These are phyloP conservation scores for Schizochytrium sp. DNA, from an alignment of 108 stramenopile species.

Conservation along the genomic window DNA sequence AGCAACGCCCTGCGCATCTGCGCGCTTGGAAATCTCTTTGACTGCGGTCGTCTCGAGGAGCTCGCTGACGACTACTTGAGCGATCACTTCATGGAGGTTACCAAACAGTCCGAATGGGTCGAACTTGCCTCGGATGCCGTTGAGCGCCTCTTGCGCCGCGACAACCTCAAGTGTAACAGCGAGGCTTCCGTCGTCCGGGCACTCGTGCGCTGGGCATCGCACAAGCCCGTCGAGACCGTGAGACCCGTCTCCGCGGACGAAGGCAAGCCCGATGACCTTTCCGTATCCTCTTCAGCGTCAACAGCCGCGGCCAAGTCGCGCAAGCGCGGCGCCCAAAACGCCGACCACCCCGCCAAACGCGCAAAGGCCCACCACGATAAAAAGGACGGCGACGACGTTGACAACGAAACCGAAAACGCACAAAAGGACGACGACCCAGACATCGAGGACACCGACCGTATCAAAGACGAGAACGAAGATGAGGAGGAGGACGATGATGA, in stretches of 20 bases:
- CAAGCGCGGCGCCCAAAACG: not conserved
- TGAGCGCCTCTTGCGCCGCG: not conserved
- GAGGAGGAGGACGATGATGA: not conserved
- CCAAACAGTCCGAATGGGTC: not conserved
- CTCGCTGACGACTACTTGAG: not conserved
- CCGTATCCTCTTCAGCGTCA: not conserved
- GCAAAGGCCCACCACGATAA: not conserved
- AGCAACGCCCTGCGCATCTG: not conserved
- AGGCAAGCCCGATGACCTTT: not conserved
- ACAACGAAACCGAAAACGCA: not conserved
- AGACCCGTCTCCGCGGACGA: not conserved
- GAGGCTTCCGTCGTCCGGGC: conserved; percentile 1
- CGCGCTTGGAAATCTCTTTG: not conserved
- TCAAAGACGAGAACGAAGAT: not conserved
- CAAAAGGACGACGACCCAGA: not conserved
- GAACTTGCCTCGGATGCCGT: conserved; percentile 8
- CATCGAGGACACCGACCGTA: too few relatives aligned
- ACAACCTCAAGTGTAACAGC: conserved; percentile 15
- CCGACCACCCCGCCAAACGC: not conserved
- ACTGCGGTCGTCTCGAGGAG: not conserved
- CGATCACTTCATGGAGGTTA: conserved; percentile 15
- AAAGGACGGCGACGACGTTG: not conserved
- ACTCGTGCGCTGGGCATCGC: not conserved
- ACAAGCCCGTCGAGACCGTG: not conserved
- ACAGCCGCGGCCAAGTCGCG: too few relatives aligned